These are phyloP conservation scores for Climacium dendroides DNA, from an alignment of 225 moss, liverwort and hornwort species.

Conservation along the genomic window DNA sequence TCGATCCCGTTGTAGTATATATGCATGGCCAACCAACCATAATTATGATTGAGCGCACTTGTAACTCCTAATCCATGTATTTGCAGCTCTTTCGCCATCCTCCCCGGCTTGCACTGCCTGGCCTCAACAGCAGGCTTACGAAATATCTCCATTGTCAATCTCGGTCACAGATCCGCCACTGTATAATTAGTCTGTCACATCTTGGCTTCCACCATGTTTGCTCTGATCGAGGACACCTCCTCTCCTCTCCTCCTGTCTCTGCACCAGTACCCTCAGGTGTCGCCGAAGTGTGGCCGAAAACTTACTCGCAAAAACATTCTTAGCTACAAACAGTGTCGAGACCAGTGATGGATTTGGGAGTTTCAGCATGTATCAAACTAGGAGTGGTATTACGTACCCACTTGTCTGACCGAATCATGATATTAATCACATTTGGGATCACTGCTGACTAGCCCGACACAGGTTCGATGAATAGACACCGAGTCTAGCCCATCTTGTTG, in stretches of 20 bases:
- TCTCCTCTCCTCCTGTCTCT: background rate
- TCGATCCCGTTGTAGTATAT: too few relatives aligned
- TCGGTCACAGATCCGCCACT: background rate
- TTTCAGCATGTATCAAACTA: background rate
- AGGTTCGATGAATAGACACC: background rate
- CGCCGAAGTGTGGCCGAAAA: background rate
- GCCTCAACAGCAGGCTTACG: background rate
- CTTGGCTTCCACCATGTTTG: background rate
- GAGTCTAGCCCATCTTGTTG: background rate
- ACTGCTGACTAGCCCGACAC: background rate
- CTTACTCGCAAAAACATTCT: background rate
- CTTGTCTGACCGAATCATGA: too few relatives aligned
- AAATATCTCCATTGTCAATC: background rate
- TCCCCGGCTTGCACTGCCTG: background rate
- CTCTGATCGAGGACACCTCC: background rate
- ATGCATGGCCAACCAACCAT: too few relatives aligned
- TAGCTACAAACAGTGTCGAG: background rate
- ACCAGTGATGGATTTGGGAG: too few relatives aligned
- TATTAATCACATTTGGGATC: background rate
- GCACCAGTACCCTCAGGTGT: background rate
- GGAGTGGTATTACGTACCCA: background rate
- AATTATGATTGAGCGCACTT: too few relatives aligned
- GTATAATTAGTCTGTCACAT: too few relatives aligned
- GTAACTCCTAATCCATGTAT: too few relatives aligned
- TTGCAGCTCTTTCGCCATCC: too few relatives aligned